A percentile compares a stretch with the other conserved stretches of the same genome.
These are phyloP conservation scores for Phytophthora brassicae DNA, from an alignment of 352 stramenopile species.

Conservation along the genomic window DNA sequence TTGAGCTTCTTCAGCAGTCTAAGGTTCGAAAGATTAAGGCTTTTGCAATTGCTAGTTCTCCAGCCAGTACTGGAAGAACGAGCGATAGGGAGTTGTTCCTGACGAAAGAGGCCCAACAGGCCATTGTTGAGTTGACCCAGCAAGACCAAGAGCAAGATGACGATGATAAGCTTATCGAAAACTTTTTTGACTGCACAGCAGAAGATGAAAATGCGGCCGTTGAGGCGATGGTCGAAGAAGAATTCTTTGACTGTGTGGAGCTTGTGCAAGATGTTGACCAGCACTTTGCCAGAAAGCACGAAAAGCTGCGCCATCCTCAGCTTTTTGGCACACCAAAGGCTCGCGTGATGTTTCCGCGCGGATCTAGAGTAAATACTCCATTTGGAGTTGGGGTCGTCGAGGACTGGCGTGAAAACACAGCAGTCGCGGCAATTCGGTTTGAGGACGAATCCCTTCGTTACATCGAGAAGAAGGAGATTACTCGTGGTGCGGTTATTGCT, in stretches of 20 bases:
- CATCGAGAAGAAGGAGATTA: conserved; percentile 63
- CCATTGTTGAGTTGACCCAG: conserved; percentile 32
- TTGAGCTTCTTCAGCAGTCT: conserved; percentile 34
- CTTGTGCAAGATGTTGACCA: conserved; percentile 52
- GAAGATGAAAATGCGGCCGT: conserved; percentile 53
- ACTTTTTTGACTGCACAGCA: conserved; percentile 74
- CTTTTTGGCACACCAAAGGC: conserved; percentile 8
- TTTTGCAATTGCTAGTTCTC: conserved; percentile 18
- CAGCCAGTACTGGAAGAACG: conserved; percentile 2
- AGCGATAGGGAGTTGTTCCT: conserved; percentile 14
- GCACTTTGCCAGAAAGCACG: conserved; percentile 39
- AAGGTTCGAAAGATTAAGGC: conserved; percentile 36
- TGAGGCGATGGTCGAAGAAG: conserved; percentile 72
- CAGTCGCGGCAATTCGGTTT: conserved; percentile 55
- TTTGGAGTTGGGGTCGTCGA: conserved; percentile 66
- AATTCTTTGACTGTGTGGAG: conserved; percentile 84
- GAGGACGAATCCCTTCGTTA: conserved; percentile 43
- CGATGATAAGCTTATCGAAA: conserved; percentile 62
- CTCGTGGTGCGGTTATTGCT: conserved; percentile 50
- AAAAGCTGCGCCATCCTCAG: conserved; percentile 19
- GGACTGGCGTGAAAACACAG: conserved; percentile 37
- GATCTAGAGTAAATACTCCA: conserved; percentile 58
- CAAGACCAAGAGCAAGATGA: conserved; percentile 33
- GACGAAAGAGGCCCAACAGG: conserved; percentile 26
- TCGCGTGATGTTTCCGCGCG: conserved; percentile 42